Evolutionary conservation across 306 rosid genomes (phyloP).

Genomic region (Sphenostylis stenocarpa): DNA sequence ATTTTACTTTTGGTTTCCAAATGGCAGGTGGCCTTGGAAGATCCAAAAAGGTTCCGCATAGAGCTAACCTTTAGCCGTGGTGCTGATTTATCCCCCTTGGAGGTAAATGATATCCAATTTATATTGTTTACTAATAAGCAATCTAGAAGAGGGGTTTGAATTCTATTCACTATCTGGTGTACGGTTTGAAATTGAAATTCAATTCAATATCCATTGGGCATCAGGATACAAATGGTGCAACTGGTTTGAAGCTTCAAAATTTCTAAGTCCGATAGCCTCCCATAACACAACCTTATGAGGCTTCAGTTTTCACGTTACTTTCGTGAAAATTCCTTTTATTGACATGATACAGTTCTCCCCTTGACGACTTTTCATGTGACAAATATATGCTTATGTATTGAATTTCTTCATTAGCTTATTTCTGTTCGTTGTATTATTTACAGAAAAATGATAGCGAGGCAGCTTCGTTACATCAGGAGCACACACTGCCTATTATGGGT

Average conservation of each 20-base stretch:
- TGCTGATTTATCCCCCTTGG: constrained; percentile 90
- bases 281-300: neutral
- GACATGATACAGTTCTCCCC: neutral
- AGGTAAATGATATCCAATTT: constrained; percentile 58
- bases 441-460: constrained; percentile 82
- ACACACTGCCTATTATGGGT: constrained; percentile 92
- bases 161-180: constrained; percentile 2
- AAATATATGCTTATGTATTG: neutral
- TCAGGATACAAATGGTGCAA: neutral
- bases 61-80: constrained; percentile 98
- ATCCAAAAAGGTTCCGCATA: constrained; percentile 82
- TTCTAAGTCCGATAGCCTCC: neutral
- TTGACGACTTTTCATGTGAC: neutral
- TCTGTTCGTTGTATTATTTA: constrained; percentile 26
- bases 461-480: constrained; percentile 87
- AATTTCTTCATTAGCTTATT: constrained; percentile 18
- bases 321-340: neutral
- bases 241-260: constrained; percentile 3
- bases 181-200: constrained; percentile 21
- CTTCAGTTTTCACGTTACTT: neutral
- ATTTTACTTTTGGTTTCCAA: constrained; percentile 30
- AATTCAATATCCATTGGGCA: neutral
- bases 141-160: constrained; percentile 6
- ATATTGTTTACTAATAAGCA: neutral
- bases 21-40: constrained; percentile 83